Evolutionary conservation across 139 green algal genomes (phyloP).

Genomic region (Bryopsis sp.): DNA sequence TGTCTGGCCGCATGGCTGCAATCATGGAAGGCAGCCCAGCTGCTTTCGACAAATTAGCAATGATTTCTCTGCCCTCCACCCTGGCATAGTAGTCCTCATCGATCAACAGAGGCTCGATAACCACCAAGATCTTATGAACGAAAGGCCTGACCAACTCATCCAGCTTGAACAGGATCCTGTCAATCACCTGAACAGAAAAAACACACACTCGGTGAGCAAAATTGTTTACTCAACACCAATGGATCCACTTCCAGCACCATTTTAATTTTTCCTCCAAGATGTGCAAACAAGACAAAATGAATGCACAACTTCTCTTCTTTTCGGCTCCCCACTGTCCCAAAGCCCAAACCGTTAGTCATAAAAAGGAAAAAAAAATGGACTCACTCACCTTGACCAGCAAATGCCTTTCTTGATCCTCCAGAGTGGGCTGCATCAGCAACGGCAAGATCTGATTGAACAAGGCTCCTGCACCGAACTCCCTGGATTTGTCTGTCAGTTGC

Average conservation of each 20-base stretch:
- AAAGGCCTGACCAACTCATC: conserved; percentile 96
- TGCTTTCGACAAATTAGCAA: conserved; percentile 95
- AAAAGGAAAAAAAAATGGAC: conserved; percentile 4
- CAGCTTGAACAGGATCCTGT: conserved; percentile 94
- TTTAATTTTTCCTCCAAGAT: too few relatives aligned
- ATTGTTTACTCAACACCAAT: too few relatives aligned
- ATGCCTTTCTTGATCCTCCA: conserved; percentile 98
- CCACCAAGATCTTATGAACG: conserved; percentile 99
- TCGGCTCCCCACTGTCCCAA: too few relatives aligned
- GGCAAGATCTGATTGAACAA: conserved; percentile 99
- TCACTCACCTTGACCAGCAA: conserved; percentile 78
- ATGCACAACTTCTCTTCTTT: not conserved
- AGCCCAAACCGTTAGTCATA: too few relatives aligned
- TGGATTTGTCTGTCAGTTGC: conserved; percentile 95
- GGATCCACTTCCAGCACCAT: too few relatives aligned
- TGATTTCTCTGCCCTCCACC: conserved; percentile 97
- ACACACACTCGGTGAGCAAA: too few relatives aligned
- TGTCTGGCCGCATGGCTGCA: conserved; percentile 96
- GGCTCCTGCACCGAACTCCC: conserved; percentile 87
- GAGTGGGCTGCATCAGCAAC: conserved; percentile 94
- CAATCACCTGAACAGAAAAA: conserved; percentile 35
- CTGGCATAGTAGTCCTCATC: conserved; percentile 99
- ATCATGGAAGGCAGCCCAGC: conserved; percentile 91
- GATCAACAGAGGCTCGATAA: conserved; percentile 99
- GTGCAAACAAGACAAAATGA: too few relatives aligned